Evolutionary conservation across 2,329 filamentous ascomycete species (phyloP).

Genomic region (Stenocarpella maydis): DNA sequence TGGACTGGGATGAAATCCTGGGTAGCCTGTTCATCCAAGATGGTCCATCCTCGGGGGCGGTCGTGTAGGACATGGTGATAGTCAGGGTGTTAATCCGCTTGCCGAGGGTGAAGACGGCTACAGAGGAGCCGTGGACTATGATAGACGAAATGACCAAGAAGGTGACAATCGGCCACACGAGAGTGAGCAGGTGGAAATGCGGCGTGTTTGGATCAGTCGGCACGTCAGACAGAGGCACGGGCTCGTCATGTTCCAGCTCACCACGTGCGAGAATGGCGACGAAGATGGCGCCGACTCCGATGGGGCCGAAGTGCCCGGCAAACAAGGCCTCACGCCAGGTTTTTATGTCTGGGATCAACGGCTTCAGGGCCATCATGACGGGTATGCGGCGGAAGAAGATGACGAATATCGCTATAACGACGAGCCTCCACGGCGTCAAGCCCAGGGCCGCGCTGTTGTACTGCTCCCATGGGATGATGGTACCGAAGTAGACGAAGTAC

Average conservation of each 20-base stretch:
- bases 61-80: conserved; percentile 95
- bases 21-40: conserved; percentile 96
- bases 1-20: conserved; percentile 69
- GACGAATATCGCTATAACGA: conserved; percentile 93
- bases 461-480: conserved; percentile 95
- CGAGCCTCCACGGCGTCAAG: conserved; percentile 84
- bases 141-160: conserved; percentile 96
- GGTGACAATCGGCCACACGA: conserved; percentile 95
- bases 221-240: conserved; percentile 74
- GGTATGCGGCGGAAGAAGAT: conserved; percentile 96
- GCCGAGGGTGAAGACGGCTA: conserved; percentile 95
- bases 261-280: conserved; percentile 90
- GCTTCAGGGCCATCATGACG: conserved; percentile 90
- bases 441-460: conserved; percentile 82
- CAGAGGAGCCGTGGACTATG: conserved; percentile 94
- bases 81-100: conserved; percentile 98
- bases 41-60: conserved; percentile 85
- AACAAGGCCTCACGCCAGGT: conserved; percentile 98
- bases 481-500: conserved; percentile 97
- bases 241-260: conserved; percentile 81
- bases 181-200: conserved; percentile 75
- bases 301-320: conserved; percentile 96
- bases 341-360: conserved; percentile 94
- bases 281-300: conserved; percentile 96
- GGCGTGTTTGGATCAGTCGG: conserved; percentile 61